Evolutionary conservation across 352 stramenopile genomes (phyloP).

Genomic region (Pythium aquatile): DNA sequence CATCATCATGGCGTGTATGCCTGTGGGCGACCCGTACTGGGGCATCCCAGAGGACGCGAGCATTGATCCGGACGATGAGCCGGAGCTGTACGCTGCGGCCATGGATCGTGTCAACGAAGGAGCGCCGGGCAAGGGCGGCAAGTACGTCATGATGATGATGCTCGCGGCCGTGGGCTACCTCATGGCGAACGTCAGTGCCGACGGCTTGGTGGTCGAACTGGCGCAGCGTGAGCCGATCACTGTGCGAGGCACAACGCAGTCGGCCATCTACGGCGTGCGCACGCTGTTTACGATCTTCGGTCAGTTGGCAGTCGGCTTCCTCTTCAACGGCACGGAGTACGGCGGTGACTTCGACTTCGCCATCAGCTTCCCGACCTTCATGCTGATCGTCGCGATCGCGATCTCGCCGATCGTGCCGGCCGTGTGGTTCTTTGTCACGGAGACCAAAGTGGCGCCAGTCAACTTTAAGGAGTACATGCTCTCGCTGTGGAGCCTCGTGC

Average conservation of each 20-base stretch:
- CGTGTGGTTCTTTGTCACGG: constrained; percentile 1
- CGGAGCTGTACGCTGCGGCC: neutral
- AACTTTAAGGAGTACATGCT: neutral
- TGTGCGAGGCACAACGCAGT: neutral
- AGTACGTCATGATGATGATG: neutral
- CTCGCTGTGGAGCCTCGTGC: neutral
- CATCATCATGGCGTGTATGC: neutral
- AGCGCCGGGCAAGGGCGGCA: neutral
- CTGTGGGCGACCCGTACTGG: neutral
- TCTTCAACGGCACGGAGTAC: neutral
- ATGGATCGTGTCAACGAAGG: neutral
- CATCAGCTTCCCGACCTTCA: neutral
- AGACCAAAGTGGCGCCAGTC: neutral
- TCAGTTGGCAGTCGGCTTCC: neutral
- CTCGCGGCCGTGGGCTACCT: neutral
- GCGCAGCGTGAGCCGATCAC: neutral
- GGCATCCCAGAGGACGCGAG: too few relatives aligned
- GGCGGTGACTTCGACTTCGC: neutral
- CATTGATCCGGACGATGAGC: neutral
- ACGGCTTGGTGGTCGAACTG: neutral
- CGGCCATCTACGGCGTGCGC: neutral
- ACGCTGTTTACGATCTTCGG: neutral
- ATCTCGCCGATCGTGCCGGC: neutral
- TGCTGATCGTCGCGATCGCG: neutral
- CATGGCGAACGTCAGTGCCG: neutral